Evolutionary conservation across 805 yeast species (phyloP).

Genomic region (Metschnikowia kofuensis): DNA sequence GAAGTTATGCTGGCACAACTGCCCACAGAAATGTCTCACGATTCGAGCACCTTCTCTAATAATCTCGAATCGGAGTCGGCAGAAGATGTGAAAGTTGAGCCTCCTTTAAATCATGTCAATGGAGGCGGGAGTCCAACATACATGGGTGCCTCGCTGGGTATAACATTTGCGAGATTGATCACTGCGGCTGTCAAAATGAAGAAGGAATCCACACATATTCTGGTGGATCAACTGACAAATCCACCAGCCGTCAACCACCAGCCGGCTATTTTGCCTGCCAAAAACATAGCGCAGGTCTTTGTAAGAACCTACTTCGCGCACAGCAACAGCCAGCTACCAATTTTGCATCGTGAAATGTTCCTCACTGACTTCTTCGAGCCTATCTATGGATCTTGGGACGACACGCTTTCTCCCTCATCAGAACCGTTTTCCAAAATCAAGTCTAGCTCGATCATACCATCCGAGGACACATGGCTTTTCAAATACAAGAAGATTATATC

Average conservation of each 20-base stretch:
- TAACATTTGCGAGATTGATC: constrained; percentile 64
- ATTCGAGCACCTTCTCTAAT: background rate
- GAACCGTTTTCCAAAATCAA: constrained; percentile 1
- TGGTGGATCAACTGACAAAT: constrained; percentile 16
- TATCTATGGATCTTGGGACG: constrained; percentile 64
- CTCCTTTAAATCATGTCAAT: background rate
- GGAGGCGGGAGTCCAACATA: constrained; percentile 5
- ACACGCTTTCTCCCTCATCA: constrained; percentile 45
- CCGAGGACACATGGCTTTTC: constrained; percentile 46
- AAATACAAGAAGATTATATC: constrained; percentile 35
- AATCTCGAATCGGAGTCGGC: background rate
- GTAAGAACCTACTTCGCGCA: constrained; percentile 69
- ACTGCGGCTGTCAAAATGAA: constrained; percentile 70
- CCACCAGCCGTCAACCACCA: constrained; percentile 12
- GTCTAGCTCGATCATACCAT: background rate
- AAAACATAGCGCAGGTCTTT: constrained; percentile 63
- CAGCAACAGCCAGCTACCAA: constrained; percentile 79
- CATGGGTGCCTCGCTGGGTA: constrained; percentile 20
- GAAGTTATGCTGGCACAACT: background rate
- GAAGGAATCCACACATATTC: constrained; percentile 16
- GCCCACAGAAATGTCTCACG: background rate
- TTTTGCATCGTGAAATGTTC: constrained; percentile 79
- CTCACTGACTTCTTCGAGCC: constrained; percentile 68
- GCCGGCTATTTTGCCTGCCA: constrained; percentile 63
- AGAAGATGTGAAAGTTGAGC: background rate